These are phyloP conservation scores for Crucibulum laeve DNA, from an alignment of 768 basidiomycete species.

Conservation along the genomic window DNA sequence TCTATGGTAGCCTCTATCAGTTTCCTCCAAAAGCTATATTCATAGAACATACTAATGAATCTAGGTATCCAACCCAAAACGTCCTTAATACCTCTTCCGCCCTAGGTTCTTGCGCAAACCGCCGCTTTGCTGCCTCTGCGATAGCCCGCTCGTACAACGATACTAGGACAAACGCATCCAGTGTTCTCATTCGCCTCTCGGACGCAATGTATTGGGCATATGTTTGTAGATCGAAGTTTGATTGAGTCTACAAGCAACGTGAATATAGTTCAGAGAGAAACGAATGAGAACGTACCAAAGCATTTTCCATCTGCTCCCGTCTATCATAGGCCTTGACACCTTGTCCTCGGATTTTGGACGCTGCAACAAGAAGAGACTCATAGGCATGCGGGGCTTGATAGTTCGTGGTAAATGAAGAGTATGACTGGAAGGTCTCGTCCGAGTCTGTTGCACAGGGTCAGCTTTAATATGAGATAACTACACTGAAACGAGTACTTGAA, in stretches of 20 bases:
- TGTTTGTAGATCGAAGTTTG: conserved; percentile 45
- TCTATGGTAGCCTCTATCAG: conserved; percentile 22
- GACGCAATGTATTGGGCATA: conserved; percentile 60
- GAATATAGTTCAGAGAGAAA: neutral
- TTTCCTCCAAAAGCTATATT: neutral
- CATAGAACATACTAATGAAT: conserved; percentile 52
- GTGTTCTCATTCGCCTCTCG: conserved; percentile 58
- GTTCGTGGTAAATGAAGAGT: conserved; percentile 85
- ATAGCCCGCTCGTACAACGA: conserved; percentile 73
- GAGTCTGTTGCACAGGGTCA: conserved; percentile 45
- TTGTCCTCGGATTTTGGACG: conserved; percentile 65
- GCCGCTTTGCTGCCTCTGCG: conserved; percentile 59
- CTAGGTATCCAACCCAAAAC: conserved; percentile 75
- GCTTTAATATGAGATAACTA: neutral
- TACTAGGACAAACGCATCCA: conserved; percentile 51
- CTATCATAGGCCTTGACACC: conserved; percentile 59
- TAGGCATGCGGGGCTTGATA: conserved; percentile 74
- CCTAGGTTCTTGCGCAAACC: conserved; percentile 47
- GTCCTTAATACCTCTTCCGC: conserved; percentile 54
- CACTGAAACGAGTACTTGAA: conserved; percentile 40
- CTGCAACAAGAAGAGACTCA: conserved; percentile 68
- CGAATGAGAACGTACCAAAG: conserved; percentile 45
- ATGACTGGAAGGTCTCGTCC: conserved; percentile 78
- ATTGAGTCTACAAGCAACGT: conserved; percentile 24
- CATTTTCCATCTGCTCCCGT: conserved; percentile 58